Base-by-base conservation (phyloP, 2,329 filamentous ascomycete species). In the Catunica adiposa region DNA sequence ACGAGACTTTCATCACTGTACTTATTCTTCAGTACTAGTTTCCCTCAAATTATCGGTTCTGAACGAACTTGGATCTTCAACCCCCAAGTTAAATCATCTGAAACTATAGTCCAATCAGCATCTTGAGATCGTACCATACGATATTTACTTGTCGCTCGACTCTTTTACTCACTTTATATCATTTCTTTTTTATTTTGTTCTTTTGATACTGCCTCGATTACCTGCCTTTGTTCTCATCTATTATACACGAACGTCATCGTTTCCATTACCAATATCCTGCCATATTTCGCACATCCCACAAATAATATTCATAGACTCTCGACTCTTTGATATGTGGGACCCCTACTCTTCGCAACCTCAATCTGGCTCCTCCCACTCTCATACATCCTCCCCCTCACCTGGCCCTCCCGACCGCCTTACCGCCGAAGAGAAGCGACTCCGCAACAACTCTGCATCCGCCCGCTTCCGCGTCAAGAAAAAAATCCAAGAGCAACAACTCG, bases 381-480 rank as follows among this genome's bases (percentile, higher is more conserved):
- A 44, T 26, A 17, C 50, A 9, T 17, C 25, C 48, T 17, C 29
- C 6, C 25, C 25, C 48, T 11, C 23, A 23, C 4, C 48, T 37
- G 6, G 15, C 15, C 29, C 9, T 26, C 38, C 15, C 15, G 15
- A n/a, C 40, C 4, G 20, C 7, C 64, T 59, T 2, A 57, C 58
- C n/a, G 31, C 48, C 34, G 80, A 83, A 64, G 80, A 83, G 62
- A 82, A 82, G 62, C 75, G 80, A n/a, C 76, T 79, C 44, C 76
- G 80, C 56, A 83, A 83, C 66, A 83, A 80, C 8, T 80, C 80
- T 15, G 80, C 80, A 50, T 79, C 75, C 52, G 80, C 80, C n/a
- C 76, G 80, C 50, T 83, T 83, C 69, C 76, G 80, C 46, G 74
- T 81, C 64, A 83, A 83, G 71, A 83, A 83, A 73, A 83, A 83